Base-by-base conservation (phyloP, 2,329 filamentous ascomycete species). In the Aspergillus melleus region DNA sequence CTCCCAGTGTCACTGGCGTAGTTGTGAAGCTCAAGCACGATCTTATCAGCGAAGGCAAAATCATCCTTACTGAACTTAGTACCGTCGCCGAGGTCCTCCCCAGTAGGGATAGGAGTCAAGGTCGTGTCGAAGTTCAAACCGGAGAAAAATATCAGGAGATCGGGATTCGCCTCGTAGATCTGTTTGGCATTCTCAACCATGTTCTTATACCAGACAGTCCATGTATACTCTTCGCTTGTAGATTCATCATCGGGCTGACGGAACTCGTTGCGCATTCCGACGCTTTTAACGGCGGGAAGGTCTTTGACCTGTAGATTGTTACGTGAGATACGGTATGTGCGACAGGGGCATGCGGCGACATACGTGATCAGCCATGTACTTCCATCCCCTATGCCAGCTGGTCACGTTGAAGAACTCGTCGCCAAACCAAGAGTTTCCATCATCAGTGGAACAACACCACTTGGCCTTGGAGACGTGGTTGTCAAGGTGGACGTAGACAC, bases 341-440 rank as follows among this genome's bases (percentile, higher is more conserved):
- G 3, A 44, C 6, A 16, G 6, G 16, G 29, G 9, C 19, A 14
- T 9, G 19, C 49, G 11, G 10, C 4, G 14, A 73, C 78, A 66
- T 75, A 84, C 83, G 63, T 88, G 85, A 2, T 79, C 70, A 0
- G 85, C 83, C 83, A 90, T 88, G 67, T 83, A 89, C 0, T 74
- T 71, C 22, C 85, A 75, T 0, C 86, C 87, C 9, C 87, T 78
- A 6, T 81, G 77, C 87, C 87, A 90, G 46, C 87, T 88, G 1
- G 76, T 72, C 0, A 82, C 77, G 58, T 83, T 72, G 63, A 88
- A 90, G 66, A 86, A 80, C 0, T 72, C 79, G 67, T 89, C 86
- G 11, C 86, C 84, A 74, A 85, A 87, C 84, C 84, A 88, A 24
- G 79, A 74, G 68, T 88, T 88, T 3, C 83, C 84, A 54, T 88